These are phyloP conservation scores for Fagopyrum tataricum DNA, from an alignment of 148 eudicot species.

Conservation along the genomic window DNA sequence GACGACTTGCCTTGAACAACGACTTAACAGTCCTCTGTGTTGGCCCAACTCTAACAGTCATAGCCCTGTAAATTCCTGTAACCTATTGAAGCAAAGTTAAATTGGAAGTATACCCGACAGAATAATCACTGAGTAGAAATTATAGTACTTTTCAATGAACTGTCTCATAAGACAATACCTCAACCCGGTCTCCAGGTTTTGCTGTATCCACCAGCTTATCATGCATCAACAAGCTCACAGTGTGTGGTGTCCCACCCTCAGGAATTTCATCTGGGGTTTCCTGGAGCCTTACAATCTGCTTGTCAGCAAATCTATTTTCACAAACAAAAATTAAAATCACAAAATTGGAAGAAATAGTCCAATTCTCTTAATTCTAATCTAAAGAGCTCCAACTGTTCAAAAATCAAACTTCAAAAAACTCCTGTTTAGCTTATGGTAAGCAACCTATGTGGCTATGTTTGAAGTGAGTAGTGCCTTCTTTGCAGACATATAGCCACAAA, in stretches of 20 bases:
- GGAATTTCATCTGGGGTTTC: slow-evolving; percentile 99
- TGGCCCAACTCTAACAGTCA: slow-evolving; percentile 94
- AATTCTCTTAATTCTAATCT: not conserved
- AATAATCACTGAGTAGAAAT: not conserved
- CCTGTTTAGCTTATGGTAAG: not conserved
- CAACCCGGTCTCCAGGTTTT: slow-evolving; percentile 97
- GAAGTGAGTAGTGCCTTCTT: not conserved
- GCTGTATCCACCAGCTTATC: slow-evolving; percentile 91
- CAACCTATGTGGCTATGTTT: not conserved
- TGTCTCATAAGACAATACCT: slow-evolving; percentile 41
- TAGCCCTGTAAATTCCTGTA: slow-evolving; percentile 94
- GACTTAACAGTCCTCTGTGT: slow-evolving; percentile 94
- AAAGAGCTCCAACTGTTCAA: not conserved
- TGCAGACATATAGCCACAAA: not conserved
- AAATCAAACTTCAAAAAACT: not conserved
- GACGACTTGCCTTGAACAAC: slow-evolving; percentile 63
- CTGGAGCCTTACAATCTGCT: slow-evolving; percentile 89
- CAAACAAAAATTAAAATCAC: not conserved
- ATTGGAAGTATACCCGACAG: not conserved
- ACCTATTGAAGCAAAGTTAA: slow-evolving; percentile 32
- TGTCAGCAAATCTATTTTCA: slow-evolving; percentile 77
- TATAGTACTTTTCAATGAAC: not conserved
- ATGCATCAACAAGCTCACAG: slow-evolving; percentile 94
- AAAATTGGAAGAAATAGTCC: not conserved
- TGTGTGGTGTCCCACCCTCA: slow-evolving; percentile 98